A percentile compares a stretch with the other conserved stretches of the same genome.
These are phyloP conservation scores for Chloris gayana DNA, from an alignment of 176 grass and related monocot genomes.

Conservation along the genomic window DNA sequence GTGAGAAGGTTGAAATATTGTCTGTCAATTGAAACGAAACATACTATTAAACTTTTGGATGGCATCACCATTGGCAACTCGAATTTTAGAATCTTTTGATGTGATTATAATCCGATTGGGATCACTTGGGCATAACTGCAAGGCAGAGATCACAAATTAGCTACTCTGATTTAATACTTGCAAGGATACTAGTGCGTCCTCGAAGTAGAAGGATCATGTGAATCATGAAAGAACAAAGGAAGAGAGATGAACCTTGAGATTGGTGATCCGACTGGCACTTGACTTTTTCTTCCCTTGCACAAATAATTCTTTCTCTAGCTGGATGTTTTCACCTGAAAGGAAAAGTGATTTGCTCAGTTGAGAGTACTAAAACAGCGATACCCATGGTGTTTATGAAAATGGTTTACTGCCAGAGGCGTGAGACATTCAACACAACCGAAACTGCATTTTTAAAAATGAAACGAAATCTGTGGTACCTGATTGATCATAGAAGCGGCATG, in stretches of 20 bases:
- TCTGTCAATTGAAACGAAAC: not conserved
- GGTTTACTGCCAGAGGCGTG: not conserved
- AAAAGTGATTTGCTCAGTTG: constrained; percentile 1
- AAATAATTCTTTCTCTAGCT: constrained; percentile 61
- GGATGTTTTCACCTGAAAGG: constrained; percentile 56
- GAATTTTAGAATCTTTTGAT: constrained; percentile 67
- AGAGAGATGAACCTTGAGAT: constrained; percentile 62
- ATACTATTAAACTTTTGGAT: constrained; percentile 78
- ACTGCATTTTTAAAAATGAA: not conserved
- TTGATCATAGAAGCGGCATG: constrained; percentile 75
- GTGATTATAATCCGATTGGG: constrained; percentile 62
- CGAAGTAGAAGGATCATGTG: constrained; percentile 9
- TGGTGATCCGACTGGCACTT: constrained; percentile 61
- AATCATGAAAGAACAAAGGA: not conserved
- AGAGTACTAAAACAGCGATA: not conserved
- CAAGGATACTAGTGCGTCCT: not conserved
- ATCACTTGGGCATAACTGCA: constrained; percentile 58
- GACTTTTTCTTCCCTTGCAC: constrained; percentile 71
- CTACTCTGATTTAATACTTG: not conserved
- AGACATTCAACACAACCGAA: constrained; percentile 12
- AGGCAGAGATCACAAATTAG: constrained; percentile 15
- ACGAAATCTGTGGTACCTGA: constrained; percentile 42
- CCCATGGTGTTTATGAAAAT: not conserved
- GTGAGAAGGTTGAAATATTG: not conserved
- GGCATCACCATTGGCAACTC: constrained; percentile 63